A percentile compares a stretch with the other conserved stretches of the same genome.
These are phyloP conservation scores for Talaromyces islandicus DNA, from an alignment of 2,329 filamentous ascomycete genomes.

Conservation along the genomic window DNA sequence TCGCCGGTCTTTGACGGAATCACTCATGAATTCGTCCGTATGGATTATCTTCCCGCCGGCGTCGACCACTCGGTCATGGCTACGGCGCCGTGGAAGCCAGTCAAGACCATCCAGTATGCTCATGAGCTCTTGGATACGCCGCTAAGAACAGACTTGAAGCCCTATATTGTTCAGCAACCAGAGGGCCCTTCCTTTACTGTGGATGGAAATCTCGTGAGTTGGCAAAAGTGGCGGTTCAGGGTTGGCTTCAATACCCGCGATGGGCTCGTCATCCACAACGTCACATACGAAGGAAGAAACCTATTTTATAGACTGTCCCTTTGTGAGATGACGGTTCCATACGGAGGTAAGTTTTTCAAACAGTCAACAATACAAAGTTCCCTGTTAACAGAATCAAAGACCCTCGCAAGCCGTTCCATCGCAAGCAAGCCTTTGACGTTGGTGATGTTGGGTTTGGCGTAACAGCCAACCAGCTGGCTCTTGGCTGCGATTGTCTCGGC, in stretches of 20 bases:
- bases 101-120: conserved; percentile 46
- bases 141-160: conserved; percentile 54
- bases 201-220: conserved; percentile 51
- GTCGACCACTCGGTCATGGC: conserved; percentile 53
- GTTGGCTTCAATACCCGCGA: conserved; percentile 59
- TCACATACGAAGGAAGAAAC: conserved; percentile 57
- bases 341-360: conserved; percentile 23
- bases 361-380: neutral
- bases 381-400: conserved; percentile 31
- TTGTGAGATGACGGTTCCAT: conserved; percentile 58
- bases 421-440: conserved; percentile 65
- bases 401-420: conserved; percentile 61
- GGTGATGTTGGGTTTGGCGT: conserved; percentile 62
- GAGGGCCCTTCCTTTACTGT: conserved; percentile 57
- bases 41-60: conserved; percentile 65
- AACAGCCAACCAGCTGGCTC: conserved; percentile 63
- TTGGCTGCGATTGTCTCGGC: conserved; percentile 66
- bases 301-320: conserved; percentile 62
- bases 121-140: conserved; percentile 46
- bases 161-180: conserved; percentile 59
- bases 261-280: conserved; percentile 63
- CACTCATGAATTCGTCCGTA: conserved; percentile 59
- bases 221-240: conserved; percentile 63
- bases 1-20: conserved; percentile 50
- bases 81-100: conserved; percentile 52